A percentile compares a stretch with the other conserved stretches of the same genome.
Evolutionary conservation across 1,284 basidiomycete genomes (phyloP).

Genomic region (Ceratobasidium sp.): DNA sequence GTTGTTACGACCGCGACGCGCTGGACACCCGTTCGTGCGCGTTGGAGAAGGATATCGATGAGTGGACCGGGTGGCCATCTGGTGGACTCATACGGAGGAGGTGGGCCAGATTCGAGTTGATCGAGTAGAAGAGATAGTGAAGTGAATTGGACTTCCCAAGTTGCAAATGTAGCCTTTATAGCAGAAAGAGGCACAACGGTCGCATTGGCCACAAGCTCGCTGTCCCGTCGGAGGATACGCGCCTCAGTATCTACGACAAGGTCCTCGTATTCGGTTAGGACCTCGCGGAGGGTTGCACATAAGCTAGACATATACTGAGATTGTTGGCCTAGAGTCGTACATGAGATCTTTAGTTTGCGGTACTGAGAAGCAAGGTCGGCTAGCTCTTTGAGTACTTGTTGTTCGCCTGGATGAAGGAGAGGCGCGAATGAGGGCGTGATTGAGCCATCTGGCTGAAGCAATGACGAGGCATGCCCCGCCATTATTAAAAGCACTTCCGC

Average conservation of each 20-base stretch:
- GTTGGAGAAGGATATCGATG: constrained; percentile 76
- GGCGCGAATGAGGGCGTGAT: constrained; percentile 73
- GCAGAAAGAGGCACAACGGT: constrained; percentile 86
- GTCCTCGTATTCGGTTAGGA: constrained; percentile 83
- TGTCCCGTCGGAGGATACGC: constrained; percentile 76
- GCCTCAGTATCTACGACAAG: constrained; percentile 82
- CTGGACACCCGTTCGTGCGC: constrained; percentile 78
- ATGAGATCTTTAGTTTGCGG: constrained; percentile 64
- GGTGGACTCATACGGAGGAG: constrained; percentile 48
- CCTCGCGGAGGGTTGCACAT: constrained; percentile 73
- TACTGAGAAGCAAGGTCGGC: constrained; percentile 78
- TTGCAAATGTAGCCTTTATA: constrained; percentile 79
- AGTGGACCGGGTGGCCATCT: constrained; percentile 76
- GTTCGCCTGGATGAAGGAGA: constrained; percentile 86
- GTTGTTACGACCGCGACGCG: constrained; percentile 75
- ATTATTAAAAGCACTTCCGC: constrained; percentile 86
- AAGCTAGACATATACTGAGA: constrained; percentile 82
- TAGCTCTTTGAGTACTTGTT: constrained; percentile 78
- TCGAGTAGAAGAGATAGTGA: constrained; percentile 72
- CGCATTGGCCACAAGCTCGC: constrained; percentile 73
- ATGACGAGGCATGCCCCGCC: constrained; percentile 82
- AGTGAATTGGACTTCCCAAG: constrained; percentile 84
- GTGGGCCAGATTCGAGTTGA: constrained; percentile 61
- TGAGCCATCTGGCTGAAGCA: constrained; percentile 63
- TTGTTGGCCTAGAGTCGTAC: constrained; percentile 55